Percentiles rank a stretch among this genome's conserved stretches.
These are phyloP conservation scores for Diaporthe sp. DNA, from an alignment of 2,329 filamentous ascomycete genomes.

Conservation along the genomic window DNA sequence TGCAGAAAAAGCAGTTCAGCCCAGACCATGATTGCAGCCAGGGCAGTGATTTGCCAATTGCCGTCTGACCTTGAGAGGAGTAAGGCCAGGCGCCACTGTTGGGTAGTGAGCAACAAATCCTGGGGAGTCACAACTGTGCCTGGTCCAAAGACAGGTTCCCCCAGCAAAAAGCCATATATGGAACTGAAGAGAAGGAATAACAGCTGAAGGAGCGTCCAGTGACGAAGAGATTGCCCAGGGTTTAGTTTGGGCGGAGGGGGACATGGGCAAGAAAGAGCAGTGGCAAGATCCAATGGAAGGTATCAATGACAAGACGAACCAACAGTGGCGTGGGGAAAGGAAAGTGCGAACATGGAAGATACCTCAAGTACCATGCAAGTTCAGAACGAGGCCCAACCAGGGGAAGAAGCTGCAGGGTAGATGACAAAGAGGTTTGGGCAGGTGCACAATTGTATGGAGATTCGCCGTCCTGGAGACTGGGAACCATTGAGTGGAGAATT, in stretches of 20 bases:
- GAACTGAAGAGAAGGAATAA: neutral
- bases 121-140: neutral
- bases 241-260: neutral
- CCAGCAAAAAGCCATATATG: neutral
- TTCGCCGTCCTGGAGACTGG: neutral
- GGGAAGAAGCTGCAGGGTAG: neutral
- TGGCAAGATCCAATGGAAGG: neutral
- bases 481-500: neutral
- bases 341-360: neutral
- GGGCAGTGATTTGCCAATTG: neutral
- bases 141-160: neutral
- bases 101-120: neutral
- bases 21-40: neutral
- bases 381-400: no score
- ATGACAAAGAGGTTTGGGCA: neutral
- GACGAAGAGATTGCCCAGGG: neutral
- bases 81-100: neutral
- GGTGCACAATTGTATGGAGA: neutral
- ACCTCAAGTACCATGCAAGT: neutral
- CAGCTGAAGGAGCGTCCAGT: neutral
- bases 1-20: neutral
- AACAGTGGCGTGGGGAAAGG: neutral
- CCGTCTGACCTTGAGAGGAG: neutral
- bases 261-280: neutral
- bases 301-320: neutral